Evolutionary conservation across 2,329 filamentous ascomycete genomes (phyloP).

Genomic region (Ustulina deusta): DNA sequence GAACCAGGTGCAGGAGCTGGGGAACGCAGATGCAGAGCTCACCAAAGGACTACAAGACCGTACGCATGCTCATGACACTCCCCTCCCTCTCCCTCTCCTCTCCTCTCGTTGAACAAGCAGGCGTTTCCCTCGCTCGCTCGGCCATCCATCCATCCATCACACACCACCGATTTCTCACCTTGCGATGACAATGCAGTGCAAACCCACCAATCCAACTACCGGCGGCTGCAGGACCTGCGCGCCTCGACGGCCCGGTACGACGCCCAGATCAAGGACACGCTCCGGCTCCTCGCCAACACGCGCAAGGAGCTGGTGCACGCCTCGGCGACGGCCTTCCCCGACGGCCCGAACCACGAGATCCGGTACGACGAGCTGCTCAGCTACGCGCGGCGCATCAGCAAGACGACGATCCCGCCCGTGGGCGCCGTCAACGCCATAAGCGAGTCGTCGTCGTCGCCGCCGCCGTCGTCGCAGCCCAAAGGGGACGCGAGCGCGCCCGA

Average conservation of each 20-base stretch:
- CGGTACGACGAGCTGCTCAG: constrained; percentile 79
- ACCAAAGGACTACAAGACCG: constrained; percentile 73
- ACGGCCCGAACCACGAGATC: constrained; percentile 66
- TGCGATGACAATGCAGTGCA: constrained; percentile 64
- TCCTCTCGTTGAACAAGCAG: not conserved
- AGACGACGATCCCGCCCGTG: constrained; percentile 79
- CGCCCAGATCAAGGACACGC: constrained; percentile 76
- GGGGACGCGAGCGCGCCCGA: constrained; percentile 44
- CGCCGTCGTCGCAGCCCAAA: constrained; percentile 42
- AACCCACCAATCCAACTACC: constrained; percentile 79
- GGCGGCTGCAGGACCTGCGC: constrained; percentile 76
- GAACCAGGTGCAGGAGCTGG: constrained; percentile 74
- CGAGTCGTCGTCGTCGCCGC: too few relatives aligned
- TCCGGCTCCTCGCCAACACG: constrained; percentile 76
- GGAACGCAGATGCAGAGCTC: constrained; percentile 76
- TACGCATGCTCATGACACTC: constrained; percentile 53
- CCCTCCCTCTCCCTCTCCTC: not conserved
- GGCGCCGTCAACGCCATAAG: constrained; percentile 59
- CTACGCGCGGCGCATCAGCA: constrained; percentile 83
- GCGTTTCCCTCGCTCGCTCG: not conserved
- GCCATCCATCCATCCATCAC: not conserved
- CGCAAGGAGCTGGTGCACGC: constrained; percentile 78
- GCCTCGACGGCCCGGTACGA: constrained; percentile 74
- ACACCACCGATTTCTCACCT: not conserved
- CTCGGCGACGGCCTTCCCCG: constrained; percentile 67